Conservation (phyloP, 345 rosid genomes). For the Moricandia arvensis region DNA sequence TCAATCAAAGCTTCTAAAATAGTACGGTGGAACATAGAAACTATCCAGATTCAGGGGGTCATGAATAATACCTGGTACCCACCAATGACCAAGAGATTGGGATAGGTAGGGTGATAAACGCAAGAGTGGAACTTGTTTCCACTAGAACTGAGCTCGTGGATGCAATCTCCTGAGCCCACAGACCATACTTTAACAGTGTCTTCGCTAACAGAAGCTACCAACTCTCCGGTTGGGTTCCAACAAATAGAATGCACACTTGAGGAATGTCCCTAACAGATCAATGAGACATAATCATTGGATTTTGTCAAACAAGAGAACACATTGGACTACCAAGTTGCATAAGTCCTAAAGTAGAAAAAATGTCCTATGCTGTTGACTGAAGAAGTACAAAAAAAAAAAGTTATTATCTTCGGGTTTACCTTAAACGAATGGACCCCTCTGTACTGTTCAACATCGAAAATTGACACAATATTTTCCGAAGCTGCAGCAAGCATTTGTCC, state of each 20-base stretch:
- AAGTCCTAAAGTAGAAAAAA: background rate
- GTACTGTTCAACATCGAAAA: conserved; percentile 65
- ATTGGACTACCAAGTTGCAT: background rate
- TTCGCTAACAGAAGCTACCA: conserved; percentile 74
- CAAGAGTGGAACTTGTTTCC: conserved; percentile 90
- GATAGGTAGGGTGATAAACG: conserved; percentile 80
- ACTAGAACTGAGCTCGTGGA: conserved; percentile 69
- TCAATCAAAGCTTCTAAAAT: background rate
- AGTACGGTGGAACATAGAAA: too few species aligned
- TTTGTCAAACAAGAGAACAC: background rate
- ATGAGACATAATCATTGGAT: conserved; percentile 4
- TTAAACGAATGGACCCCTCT: conserved; percentile 49
- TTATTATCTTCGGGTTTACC: conserved; percentile 43
- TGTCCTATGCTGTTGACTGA: background rate
- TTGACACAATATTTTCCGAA: conserved; percentile 67
- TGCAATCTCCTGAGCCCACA: conserved; percentile 61
- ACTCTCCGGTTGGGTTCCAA: conserved; percentile 81
- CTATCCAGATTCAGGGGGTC: background rate
- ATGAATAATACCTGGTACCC: conserved; percentile 74
- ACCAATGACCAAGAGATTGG: conserved; percentile 83
- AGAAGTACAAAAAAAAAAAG: background rate
- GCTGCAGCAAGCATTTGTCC: conserved; percentile 87
- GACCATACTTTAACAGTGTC: conserved; percentile 84
- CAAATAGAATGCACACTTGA: conserved; percentile 65
- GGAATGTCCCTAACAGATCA: conserved; percentile 59